These are phyloP conservation scores for Aspergillus awamori DNA, from an alignment of 2,329 filamentous ascomycete species.

Conservation along the genomic window DNA sequence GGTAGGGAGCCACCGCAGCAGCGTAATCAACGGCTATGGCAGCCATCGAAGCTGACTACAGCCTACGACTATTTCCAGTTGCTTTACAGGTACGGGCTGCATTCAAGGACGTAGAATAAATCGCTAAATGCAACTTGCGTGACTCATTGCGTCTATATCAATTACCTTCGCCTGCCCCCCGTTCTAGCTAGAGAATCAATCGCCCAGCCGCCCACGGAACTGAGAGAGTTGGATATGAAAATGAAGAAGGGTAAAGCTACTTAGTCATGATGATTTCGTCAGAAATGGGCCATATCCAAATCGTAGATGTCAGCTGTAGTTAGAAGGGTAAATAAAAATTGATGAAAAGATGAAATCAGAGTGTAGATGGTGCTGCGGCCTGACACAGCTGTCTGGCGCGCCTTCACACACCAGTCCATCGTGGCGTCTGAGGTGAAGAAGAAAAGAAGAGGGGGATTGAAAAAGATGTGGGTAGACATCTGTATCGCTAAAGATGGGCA, in stretches of 20 bases:
- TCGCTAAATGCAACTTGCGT: slow-evolving; percentile 12
- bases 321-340: not conserved
- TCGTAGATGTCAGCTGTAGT: not conserved
- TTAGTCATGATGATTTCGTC: slow-evolving; percentile 1
- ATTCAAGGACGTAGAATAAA: not conserved
- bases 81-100: too few relatives aligned
- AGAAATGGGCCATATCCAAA: not conserved
- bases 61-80: not conserved
- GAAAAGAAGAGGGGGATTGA: not conserved
- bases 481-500: not conserved
- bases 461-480: not conserved
- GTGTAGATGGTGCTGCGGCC: not conserved
- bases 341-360: not conserved
- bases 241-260: too few relatives aligned
- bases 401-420: slow-evolving; percentile 26
- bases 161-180: slow-evolving; percentile 7
- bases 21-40: too few relatives aligned
- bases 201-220: not conserved
- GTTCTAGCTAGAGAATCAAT: slow-evolving; percentile 1
- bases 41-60: not conserved
- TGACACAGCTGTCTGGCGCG: not conserved
- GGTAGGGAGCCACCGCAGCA: not conserved
- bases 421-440: slow-evolving; percentile 5
- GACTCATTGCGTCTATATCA: slow-evolving; percentile 15
- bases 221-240: not conserved